Percentiles rank a stretch among this genome's conserved stretches.
phyloP scores from a whole-genome alignment of 1,284 basidiomycete species.

The Cutaneotrichosporon dermatis region DNA sequence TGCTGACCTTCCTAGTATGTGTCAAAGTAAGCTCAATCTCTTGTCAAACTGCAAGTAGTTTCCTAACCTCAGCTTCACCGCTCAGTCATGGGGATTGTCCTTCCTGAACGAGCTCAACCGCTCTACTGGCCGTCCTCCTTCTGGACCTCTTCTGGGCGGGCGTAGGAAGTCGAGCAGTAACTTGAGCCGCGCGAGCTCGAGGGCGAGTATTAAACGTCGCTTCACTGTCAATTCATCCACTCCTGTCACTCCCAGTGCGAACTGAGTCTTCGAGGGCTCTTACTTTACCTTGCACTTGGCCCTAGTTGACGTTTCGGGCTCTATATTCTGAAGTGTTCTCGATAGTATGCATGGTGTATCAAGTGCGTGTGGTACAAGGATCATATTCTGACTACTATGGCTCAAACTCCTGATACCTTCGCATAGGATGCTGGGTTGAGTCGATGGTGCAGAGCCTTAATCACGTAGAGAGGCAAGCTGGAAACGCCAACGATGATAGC shows the following conservation, averaged over 20 bases:
- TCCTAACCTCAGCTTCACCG: conserved; percentile 56
- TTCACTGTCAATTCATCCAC: conserved; percentile 16
- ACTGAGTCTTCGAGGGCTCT: too few relatives aligned
- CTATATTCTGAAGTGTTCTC: too few relatives aligned
- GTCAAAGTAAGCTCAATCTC: conserved; percentile 58
- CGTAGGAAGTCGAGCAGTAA: conserved; percentile 19
- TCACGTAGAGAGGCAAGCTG: conserved; percentile 82
- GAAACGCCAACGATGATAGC: conserved; percentile 91
- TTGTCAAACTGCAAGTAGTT: background rate
- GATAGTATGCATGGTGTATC: background rate
- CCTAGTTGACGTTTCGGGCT: too few relatives aligned
- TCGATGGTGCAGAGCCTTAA: conserved; percentile 79
- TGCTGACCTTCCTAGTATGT: conserved; percentile 58
- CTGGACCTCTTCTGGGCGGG: conserved; percentile 19
- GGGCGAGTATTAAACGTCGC: conserved; percentile 19
- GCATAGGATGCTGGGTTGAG: conserved; percentile 91
- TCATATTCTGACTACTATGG: background rate
- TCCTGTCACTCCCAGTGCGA: background rate
- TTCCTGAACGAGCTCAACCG: conserved; percentile 70
- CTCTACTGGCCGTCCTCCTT: conserved; percentile 27
- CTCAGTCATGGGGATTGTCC: conserved; percentile 84
- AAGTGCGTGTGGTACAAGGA: background rate
- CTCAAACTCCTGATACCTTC: conserved; percentile 59
- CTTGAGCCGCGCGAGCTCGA: conserved; percentile 22
- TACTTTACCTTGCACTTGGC: too few relatives aligned